Conservation (phyloP, 2,329 filamentous ascomycete species). For the Lithohypha guttulata region DNA sequence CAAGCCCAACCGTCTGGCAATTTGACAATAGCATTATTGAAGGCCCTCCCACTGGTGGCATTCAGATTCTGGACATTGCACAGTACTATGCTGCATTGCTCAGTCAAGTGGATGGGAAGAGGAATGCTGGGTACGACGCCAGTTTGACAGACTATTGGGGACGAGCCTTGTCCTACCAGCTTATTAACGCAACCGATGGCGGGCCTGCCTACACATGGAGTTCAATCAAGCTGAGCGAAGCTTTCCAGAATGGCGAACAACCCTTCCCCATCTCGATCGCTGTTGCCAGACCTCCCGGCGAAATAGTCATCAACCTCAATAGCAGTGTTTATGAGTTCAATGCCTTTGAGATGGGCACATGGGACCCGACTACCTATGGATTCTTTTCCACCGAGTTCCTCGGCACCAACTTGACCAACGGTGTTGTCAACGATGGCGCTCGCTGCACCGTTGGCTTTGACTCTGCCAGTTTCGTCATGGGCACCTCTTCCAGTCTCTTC, state of each 20-base stretch:
- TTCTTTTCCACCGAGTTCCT: slow-evolving; percentile 62
- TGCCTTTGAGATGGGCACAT: slow-evolving; percentile 67
- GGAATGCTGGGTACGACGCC: slow-evolving; percentile 52
- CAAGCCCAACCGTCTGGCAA: slow-evolving; percentile 46
- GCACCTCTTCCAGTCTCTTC: slow-evolving; percentile 75
- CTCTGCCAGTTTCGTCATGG: slow-evolving; percentile 73
- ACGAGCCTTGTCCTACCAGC: slow-evolving; percentile 73
- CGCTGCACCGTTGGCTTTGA: slow-evolving; percentile 70
- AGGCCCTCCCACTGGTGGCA: slow-evolving; percentile 41
- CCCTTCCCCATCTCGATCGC: slow-evolving; percentile 67
- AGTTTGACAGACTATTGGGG: slow-evolving; percentile 87
- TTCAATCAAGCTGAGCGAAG: slow-evolving; percentile 54
- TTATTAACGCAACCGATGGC: slow-evolving; percentile 65
- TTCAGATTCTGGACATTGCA: slow-evolving; percentile 45
- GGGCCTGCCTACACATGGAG: slow-evolving; percentile 73
- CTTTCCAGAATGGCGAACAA: slow-evolving; percentile 52
- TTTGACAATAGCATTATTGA: slow-evolving; percentile 52
- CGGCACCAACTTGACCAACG: slow-evolving; percentile 60
- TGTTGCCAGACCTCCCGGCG: slow-evolving; percentile 54
- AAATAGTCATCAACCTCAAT: slow-evolving; percentile 54
- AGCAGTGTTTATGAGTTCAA: slow-evolving; percentile 69
- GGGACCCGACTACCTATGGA: slow-evolving; percentile 59
- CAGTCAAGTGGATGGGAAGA: slow-evolving; percentile 50
- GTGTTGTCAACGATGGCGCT: slow-evolving; percentile 44
- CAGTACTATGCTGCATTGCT: slow-evolving; percentile 54